Percentiles rank a stretch among this genome's conserved stretches.
Conservation (phyloP, 2,329 filamentous ascomycete genomes). For the Hymenoscyphus linearis region DNA sequence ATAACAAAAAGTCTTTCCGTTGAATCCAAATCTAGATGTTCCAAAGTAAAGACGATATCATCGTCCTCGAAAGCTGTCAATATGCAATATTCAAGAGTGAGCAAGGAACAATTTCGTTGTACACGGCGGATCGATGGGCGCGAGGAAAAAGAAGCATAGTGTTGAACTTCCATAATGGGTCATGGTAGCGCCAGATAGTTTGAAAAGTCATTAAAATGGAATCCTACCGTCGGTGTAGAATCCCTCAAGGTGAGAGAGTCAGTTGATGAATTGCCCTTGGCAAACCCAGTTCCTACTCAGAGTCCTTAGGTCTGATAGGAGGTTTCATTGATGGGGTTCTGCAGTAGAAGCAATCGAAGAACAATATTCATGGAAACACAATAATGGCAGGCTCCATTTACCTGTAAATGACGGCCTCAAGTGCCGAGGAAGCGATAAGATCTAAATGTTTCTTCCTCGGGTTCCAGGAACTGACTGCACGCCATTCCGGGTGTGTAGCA, state of each 20-base stretch:
- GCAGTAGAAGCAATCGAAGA: constrained; percentile 11
- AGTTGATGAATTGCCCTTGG: constrained; percentile 14
- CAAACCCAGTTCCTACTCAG: background rate
- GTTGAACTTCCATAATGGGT: too few species aligned
- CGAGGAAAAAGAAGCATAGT: too few species aligned
- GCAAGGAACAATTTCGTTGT: too few species aligned
- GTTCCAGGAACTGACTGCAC: constrained; percentile 12
- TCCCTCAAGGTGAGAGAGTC: constrained; percentile 7
- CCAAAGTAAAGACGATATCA: too few species aligned
- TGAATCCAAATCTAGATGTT: too few species aligned
- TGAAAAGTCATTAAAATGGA: background rate
- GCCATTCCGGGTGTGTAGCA: constrained; percentile 7
- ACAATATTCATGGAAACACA: constrained; percentile 7
- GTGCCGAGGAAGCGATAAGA: constrained; percentile 11
- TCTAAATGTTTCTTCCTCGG: constrained; percentile 3
- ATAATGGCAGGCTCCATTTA: background rate
- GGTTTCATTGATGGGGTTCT: background rate
- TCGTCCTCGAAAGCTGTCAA: too few species aligned
- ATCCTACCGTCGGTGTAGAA: background rate
- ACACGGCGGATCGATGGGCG: too few species aligned
- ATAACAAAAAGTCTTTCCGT: too few species aligned
- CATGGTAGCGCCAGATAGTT: too few species aligned
- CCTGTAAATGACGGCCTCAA: constrained; percentile 13
- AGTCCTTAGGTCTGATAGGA: constrained; percentile 6
- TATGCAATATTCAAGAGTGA: too few species aligned